Evolutionary conservation across 371 early-diverging fungal species (phyloP), one percentile per base, ranked within the genome.

Genomic region (Dichotomocladium elegans): DNA sequence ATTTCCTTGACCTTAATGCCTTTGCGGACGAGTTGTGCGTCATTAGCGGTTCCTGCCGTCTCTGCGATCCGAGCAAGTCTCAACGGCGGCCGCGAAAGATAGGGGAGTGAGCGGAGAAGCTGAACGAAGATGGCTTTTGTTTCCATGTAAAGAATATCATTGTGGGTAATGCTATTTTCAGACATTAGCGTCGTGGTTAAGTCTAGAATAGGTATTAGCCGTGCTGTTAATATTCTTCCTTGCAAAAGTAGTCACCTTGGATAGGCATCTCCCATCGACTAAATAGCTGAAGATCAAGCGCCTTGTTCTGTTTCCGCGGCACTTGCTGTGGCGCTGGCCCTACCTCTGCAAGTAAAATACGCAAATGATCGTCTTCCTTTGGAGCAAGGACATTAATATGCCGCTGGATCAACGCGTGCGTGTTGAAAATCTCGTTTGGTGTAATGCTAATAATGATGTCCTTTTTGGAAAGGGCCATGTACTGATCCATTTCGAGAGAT

Each of bases 401-500:
- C 70, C 91, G 89, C 10, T 80, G 63, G 55, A 95, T 70, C 33
- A 94, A 70, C 10, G 82, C 75, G 41, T 95, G 94, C 21, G 90
- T 93, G 57, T 86, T 90, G 73, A 88, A 92, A 48, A 95, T 84
- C 78, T 95, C 94, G 68, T 95, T 94, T 40, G 94, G 72, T 21
- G 90, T 90, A 47, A 95, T 92, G 62, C 86, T 86, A 40, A 95
- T 73, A 51, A 83, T 62, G 33, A 93, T 79, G 53, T 94, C 90
- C 63, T 90, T 92, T 61, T 91, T 91, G 9, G 93, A 93, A 51
- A 94, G 64, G 2, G 93, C 92, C 72, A 93, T 86, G 62, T 94
- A 94, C 70, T 94, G 94, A 66, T 95, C 94, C 92, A 94, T 94
- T 83, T 94, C 94, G 55, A 95, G 69, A 24, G 86, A 82, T 57